Evolutionary conservation across 148 eudicot species (phyloP), one percentile per base, ranked within the genome.

Genomic region (Camellia lanceoleosa): DNA sequence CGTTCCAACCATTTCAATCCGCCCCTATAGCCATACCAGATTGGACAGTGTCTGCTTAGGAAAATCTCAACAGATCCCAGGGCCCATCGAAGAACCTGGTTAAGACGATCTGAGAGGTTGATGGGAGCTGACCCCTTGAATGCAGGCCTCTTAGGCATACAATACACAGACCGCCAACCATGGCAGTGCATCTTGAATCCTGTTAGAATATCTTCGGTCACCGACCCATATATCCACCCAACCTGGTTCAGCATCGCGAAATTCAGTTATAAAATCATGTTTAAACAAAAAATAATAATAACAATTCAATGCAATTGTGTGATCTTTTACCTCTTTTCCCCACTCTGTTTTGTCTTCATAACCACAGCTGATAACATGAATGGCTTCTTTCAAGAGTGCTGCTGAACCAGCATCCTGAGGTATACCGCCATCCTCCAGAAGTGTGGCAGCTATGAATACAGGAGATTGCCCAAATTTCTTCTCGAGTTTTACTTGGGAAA

Each of bases 11-110:
- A 85, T 75, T 89, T 89, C 69, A 89, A 85, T 41, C 92, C 92
- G 18, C 90, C 76, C 58, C 85, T 84, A 66, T 87, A 89, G 4
- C 87, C 92, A 65, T 89, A 89, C 92, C 92, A 89, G 41, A 89
- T 87, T 19, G 92, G 92, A 74, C 92, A 89, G 44, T 89, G 92
- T 76, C 43, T 85, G 62, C 92, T 89, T 80, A 89, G 81, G 55
- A 89, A 80, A 78, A 89, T 89, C 83, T 89, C 92, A 71, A 89
- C 92, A 4, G 92, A 89, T 16, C 92, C 91, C 85, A 89, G 80
- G 75, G 92, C 92, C 92, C 92, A 89, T 16, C 92, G 90, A 74
- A 89, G 90, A 69, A 89, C 92, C 85, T 89, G 92, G 85, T 89
- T 88, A 58, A 89, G 90, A 85, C 92, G 92, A 66, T 89, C 92